These are phyloP conservation scores for Pseudonectria foliicola DNA, from an alignment of 2,329 filamentous ascomycete genomes.

Conservation along the genomic window DNA sequence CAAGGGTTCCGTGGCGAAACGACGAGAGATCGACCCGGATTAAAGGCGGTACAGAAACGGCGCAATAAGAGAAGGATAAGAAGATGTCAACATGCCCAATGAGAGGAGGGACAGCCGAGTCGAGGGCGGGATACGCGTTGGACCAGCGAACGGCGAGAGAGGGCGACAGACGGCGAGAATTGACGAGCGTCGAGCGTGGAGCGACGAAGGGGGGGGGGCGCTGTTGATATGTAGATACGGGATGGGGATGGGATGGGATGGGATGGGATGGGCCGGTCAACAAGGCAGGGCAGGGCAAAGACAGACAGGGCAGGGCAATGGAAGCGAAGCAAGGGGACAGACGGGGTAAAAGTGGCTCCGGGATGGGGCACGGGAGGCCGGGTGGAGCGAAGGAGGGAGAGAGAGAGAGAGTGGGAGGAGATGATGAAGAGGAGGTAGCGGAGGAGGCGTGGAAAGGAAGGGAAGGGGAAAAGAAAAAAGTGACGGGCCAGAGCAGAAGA, in stretches of 20 bases:
- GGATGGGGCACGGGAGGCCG: conserved; percentile 24
- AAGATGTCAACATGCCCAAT: conserved; percentile 22
- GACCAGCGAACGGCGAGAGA: conserved; percentile 19
- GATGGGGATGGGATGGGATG: too few relatives aligned
- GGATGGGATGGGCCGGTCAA: too few relatives aligned
- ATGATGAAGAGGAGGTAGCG: conserved; percentile 23
- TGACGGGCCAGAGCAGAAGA: conserved; percentile 17
- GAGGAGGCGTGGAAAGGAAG: conserved; percentile 10
- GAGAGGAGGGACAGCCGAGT: conserved; percentile 15
- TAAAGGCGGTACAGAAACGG: conserved; percentile 38
- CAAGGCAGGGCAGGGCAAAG: too few relatives aligned
- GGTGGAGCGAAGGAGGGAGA: conserved; percentile 23
- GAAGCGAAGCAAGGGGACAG: conserved; percentile 23
- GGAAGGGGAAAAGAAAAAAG: conserved; percentile 15
- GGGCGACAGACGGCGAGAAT: conserved; percentile 21
- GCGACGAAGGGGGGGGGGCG: conserved; percentile 17
- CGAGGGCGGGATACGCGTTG: conserved; percentile 19
- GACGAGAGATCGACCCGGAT: conserved; percentile 26
- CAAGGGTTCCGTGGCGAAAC: conserved; percentile 21
- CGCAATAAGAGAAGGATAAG: conserved; percentile 21
- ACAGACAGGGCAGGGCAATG: too few relatives aligned
- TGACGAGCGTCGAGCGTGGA: conserved; percentile 14
- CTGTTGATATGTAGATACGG: conserved; percentile 21
- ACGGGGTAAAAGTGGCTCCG: conserved; percentile 17
- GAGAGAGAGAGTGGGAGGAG: conserved; percentile 15